Percentiles rank a stretch among this genome's conserved stretches.
Evolutionary conservation across 805 yeast species (phyloP).

Genomic region (Nakazawaea siamensis): DNA sequence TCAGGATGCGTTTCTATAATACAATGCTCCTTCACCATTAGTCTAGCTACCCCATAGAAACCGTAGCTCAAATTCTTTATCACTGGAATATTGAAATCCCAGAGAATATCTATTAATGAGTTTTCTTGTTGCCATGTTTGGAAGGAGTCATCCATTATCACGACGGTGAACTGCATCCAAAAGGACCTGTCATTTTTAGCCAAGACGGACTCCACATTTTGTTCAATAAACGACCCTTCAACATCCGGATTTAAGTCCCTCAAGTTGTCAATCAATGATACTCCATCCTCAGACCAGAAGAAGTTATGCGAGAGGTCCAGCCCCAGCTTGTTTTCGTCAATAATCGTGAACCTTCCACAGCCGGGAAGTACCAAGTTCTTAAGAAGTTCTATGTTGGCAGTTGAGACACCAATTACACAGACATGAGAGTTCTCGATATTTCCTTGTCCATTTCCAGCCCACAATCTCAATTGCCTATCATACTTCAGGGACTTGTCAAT

Average conservation of each 20-base stretch:
- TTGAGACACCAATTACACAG: constrained; percentile 49
- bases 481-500: constrained; percentile 45
- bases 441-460: constrained; percentile 76
- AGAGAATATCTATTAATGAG: constrained; percentile 28
- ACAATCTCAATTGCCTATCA: constrained; percentile 82
- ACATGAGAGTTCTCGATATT: constrained; percentile 49
- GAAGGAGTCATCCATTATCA: constrained; percentile 35
- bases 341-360: constrained; percentile 53
- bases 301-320: constrained; percentile 52
- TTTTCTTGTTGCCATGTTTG: constrained; percentile 16
- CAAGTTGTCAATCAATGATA: constrained; percentile 30
- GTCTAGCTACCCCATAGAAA: constrained; percentile 52
- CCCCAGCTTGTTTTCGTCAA: constrained; percentile 28
- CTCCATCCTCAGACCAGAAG: constrained; percentile 12
- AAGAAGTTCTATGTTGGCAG: constrained; percentile 56
- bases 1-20: constrained; percentile 70
- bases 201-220: constrained; percentile 1
- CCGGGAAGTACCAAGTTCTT: constrained; percentile 71
- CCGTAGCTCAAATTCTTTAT: constrained; percentile 47
- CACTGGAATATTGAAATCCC: constrained; percentile 43
- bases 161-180: constrained; percentile 44
- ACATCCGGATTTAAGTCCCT: constrained; percentile 58
- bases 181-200: constrained; percentile 13
- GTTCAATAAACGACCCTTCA: constrained; percentile 22
- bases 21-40: constrained; percentile 49